These are phyloP conservation scores for Rubus idaeus DNA, from an alignment of 306 rosid species.

Conservation along the genomic window DNA sequence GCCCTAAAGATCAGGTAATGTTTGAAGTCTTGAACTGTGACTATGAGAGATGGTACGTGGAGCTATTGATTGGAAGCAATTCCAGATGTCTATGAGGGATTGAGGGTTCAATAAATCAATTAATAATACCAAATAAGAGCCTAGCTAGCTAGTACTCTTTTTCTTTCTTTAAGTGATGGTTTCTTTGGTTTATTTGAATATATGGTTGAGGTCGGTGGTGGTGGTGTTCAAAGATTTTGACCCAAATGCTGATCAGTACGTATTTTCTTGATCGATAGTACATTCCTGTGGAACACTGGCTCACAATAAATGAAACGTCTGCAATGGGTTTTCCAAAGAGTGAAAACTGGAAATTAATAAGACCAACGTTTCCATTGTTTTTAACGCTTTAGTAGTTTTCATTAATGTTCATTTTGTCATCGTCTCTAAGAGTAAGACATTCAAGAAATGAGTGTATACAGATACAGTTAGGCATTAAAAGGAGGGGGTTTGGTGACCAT, in stretches of 20 bases:
- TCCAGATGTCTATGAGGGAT: neutral
- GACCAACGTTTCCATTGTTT: neutral
- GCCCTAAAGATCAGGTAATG: neutral
- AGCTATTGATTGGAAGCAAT: neutral
- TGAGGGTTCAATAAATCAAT: neutral
- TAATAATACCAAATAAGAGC: neutral
- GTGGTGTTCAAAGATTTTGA: constrained; percentile 38
- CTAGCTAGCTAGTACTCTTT: neutral
- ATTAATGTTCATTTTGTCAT: neutral
- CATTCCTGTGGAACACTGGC: constrained; percentile 45
- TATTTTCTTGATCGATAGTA: constrained; percentile 39
- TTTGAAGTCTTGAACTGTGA: neutral
- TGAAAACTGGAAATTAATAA: constrained; percentile 15
- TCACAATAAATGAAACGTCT: constrained; percentile 59
- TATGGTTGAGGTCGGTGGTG: constrained; percentile 20
- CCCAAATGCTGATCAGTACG: constrained; percentile 30
- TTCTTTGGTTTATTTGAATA: neutral
- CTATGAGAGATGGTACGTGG: neutral
- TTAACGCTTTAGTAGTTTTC: neutral
- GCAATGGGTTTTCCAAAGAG: constrained; percentile 41
- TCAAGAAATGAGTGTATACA: neutral
- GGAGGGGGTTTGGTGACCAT: constrained; percentile 19
- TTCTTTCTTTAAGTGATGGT: neutral
- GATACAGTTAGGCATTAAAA: neutral
- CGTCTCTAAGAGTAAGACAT: neutral